These are phyloP conservation scores for Aphanomyces stellatus DNA, from an alignment of 352 stramenopile genomes.

Conservation along the genomic window DNA sequence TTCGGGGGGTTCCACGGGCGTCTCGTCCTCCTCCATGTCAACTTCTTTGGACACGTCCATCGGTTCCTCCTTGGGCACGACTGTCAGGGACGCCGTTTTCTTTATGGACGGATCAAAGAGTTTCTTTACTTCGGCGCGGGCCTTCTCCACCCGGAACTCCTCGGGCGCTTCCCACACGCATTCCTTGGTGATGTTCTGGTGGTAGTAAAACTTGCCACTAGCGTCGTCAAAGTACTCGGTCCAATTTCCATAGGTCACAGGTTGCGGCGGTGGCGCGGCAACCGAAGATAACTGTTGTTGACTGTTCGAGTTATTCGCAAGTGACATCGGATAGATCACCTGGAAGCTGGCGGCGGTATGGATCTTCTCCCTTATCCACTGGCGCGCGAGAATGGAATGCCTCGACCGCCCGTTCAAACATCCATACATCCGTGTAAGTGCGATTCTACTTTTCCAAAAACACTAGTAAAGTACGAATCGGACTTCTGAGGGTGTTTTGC, in stretches of 20 bases:
- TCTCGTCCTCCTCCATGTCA: slow-evolving; percentile 3
- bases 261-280: not conserved
- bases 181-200: slow-evolving; percentile 58
- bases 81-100: slow-evolving; percentile 26
- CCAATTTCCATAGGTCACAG: slow-evolving; percentile 27
- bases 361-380: too few relatives aligned
- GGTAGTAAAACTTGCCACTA: slow-evolving; percentile 69
- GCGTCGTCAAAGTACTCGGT: slow-evolving; percentile 71
- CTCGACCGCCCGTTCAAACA: not conserved
- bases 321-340: slow-evolving; percentile 5
- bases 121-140: slow-evolving; percentile 54
- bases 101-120: slow-evolving; percentile 37
- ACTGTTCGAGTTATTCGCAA: not conserved
- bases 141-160: slow-evolving; percentile 66
- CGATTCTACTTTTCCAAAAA: too few relatives aligned
- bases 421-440: not conserved
- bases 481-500: too few relatives aligned
- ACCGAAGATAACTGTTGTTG: not conserved
- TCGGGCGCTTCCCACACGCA: slow-evolving; percentile 78
- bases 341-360: too few relatives aligned
- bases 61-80: slow-evolving; percentile 21
- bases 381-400: too few relatives aligned
- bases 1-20: not conserved
- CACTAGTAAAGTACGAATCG: too few relatives aligned
- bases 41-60: slow-evolving; percentile 1